These are phyloP conservation scores for Scleromitrula shiraiana DNA, from an alignment of 2,329 filamentous ascomycete species.

Conservation along the genomic window DNA sequence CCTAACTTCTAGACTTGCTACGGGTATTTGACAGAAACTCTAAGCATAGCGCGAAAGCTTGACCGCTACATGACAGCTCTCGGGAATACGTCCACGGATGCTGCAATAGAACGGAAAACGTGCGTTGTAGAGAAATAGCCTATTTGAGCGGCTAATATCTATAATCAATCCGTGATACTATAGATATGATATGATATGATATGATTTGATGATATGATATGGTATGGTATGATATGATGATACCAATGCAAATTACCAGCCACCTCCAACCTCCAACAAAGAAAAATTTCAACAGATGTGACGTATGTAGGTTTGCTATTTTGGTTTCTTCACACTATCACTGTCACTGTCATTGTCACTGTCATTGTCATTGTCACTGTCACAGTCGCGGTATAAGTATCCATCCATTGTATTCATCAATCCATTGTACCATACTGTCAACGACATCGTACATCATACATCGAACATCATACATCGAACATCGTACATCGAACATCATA, in stretches of 20 bases:
- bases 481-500: not conserved
- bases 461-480: not conserved
- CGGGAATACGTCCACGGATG: not conserved
- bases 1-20: not conserved
- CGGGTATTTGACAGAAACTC: not conserved
- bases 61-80: slow-evolving; percentile 7
- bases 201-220: no score
- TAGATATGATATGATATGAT: not conserved
- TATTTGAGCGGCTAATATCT: not conserved
- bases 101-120: not conserved
- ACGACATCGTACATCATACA: not conserved
- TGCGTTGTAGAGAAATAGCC: not conserved
- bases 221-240: no score
- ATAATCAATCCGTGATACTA: not conserved
- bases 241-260: no score
- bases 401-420: no score
- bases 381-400: no score
- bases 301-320: no score
- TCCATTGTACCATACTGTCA: no score
- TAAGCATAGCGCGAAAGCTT: not conserved
- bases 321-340: no score
- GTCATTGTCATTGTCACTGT: no score
- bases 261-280: no score
- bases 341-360: no score
- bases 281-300: no score